Evolutionary conservation across 2,329 filamentous ascomycete genomes (phyloP).

Genomic region (Boeremia exigua): DNA sequence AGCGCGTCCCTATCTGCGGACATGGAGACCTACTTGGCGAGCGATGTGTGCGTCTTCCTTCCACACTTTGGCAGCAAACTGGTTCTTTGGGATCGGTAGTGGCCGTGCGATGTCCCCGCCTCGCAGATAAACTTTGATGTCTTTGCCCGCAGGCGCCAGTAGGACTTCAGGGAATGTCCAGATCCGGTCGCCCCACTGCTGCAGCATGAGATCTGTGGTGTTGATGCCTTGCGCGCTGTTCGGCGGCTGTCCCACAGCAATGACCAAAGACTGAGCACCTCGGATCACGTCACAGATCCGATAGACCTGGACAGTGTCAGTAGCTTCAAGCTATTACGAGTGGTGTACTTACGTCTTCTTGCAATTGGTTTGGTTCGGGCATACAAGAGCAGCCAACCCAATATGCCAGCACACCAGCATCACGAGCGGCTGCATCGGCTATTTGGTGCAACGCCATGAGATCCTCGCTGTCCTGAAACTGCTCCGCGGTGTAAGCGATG

Average conservation of each 20-base stretch:
- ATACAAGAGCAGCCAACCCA: slow-evolving; percentile 56
- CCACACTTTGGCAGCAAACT: slow-evolving; percentile 52
- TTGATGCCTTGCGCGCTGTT: slow-evolving; percentile 26
- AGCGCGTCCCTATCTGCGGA: background rate
- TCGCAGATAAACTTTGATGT: slow-evolving; percentile 45
- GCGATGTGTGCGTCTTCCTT: slow-evolving; percentile 46
- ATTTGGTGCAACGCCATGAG: slow-evolving; percentile 44
- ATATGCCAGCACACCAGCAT: slow-evolving; percentile 49
- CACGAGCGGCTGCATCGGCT: slow-evolving; percentile 48
- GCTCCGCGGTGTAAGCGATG: slow-evolving; percentile 51
- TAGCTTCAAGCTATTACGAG: background rate
- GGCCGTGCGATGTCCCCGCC: slow-evolving; percentile 30
- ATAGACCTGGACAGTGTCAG: slow-evolving; percentile 43
- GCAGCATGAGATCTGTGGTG: slow-evolving; percentile 42
- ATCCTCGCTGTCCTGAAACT: slow-evolving; percentile 43
- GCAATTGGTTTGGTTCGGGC: slow-evolving; percentile 39
- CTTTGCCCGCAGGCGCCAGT: slow-evolving; percentile 36
- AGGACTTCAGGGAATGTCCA: slow-evolving; percentile 57
- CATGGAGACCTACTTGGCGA: slow-evolving; percentile 24
- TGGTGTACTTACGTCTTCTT: slow-evolving; percentile 33
- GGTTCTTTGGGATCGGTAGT: slow-evolving; percentile 46
- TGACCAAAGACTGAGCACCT: slow-evolving; percentile 50
- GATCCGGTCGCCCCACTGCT: slow-evolving; percentile 54
- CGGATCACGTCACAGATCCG: slow-evolving; percentile 56
- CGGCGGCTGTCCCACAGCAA: slow-evolving; percentile 48